Evolutionary conservation across 345 rosid genomes (phyloP).

Genomic region (Eucalyptus viminalis): DNA sequence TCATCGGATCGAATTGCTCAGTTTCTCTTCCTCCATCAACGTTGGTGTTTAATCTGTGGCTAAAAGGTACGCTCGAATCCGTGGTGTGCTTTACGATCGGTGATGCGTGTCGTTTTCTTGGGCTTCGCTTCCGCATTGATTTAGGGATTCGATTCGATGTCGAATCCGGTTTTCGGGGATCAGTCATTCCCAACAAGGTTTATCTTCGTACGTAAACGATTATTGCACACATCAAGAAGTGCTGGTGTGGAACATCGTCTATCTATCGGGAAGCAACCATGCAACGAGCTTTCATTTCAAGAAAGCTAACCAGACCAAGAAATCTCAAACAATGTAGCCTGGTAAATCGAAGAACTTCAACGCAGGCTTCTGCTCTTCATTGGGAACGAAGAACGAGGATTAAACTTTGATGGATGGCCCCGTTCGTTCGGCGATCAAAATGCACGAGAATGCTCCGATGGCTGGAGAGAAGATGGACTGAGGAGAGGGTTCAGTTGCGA

Average conservation of each 20-base stretch:
- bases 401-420: neutral
- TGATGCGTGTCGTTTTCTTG: too few relatives aligned
- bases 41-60: too few relatives aligned
- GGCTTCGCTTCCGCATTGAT: too few relatives aligned
- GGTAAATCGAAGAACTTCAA: neutral
- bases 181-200: too few relatives aligned
- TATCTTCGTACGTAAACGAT: neutral
- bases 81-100: too few relatives aligned
- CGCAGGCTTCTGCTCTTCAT: neutral
- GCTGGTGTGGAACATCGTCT: neutral
- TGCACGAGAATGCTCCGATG: neutral
- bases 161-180: too few relatives aligned
- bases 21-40: too few relatives aligned
- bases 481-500: neutral
- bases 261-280: neutral
- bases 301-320: neutral
- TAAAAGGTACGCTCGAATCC: too few relatives aligned
- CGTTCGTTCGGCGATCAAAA: neutral
- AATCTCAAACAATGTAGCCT: neutral
- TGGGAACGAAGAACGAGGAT: neutral
- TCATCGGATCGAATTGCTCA: too few relatives aligned
- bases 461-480: neutral
- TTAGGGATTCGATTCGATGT: too few relatives aligned
- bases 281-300: neutral
- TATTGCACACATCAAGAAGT: neutral